phyloP scores from a whole-genome alignment of 2,329 filamentous ascomycete genomes.

The Chaetomium sp. region DNA sequence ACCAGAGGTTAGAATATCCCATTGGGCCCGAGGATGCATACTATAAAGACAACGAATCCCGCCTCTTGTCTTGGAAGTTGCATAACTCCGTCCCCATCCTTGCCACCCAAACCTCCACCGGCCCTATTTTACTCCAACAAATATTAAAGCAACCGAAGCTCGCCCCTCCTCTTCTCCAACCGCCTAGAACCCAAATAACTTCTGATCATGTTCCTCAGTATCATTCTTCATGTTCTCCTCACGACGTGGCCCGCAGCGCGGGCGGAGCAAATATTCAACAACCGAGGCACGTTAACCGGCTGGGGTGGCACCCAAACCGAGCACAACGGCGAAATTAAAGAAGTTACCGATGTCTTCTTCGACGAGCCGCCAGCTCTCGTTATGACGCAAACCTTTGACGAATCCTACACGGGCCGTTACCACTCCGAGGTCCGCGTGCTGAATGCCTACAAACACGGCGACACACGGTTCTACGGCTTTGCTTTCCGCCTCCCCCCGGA shows the following conservation, averaged over 20 bases:
- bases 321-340: conserved; percentile 45
- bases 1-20: not conserved
- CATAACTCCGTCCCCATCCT: not conserved
- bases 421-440: conserved; percentile 51
- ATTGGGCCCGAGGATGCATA: not conserved
- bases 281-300: conserved; percentile 45
- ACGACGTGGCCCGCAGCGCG: not conserved
- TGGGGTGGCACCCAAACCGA: conserved; percentile 47
- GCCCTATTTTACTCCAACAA: not conserved
- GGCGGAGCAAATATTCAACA: conserved; percentile 43
- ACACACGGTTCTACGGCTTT: conserved; percentile 54
- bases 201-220: not conserved
- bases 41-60: not conserved
- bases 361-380: conserved; percentile 46
- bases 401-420: conserved; percentile 48
- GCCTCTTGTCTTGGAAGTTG: not conserved
- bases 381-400: conserved; percentile 49
- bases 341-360: conserved; percentile 47
- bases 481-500: conserved; percentile 50
- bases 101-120: not conserved
- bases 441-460: conserved; percentile 49
- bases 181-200: not conserved
- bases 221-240: not conserved
- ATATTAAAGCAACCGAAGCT: not conserved
- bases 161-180: not conserved